Percentiles rank a stretch among this genome's conserved stretches.
Evolutionary conservation across 148 eudicot genomes (phyloP).

Genomic region (Chenopodium suecicum): DNA sequence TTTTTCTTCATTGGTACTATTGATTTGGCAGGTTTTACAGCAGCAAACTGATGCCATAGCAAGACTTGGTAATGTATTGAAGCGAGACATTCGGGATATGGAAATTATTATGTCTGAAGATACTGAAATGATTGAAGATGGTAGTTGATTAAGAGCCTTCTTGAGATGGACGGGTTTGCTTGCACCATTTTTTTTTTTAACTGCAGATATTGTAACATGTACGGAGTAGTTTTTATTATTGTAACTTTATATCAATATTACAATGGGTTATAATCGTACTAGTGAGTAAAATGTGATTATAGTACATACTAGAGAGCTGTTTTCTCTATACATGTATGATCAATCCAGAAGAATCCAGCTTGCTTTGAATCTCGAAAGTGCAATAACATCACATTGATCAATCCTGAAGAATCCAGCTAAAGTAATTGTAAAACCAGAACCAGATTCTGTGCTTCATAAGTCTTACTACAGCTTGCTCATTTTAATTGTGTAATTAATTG

Average conservation of each 20-base stretch:
- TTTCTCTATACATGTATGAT: too few species aligned
- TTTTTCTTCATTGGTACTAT: background rate
- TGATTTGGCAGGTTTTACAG: slow-evolving; percentile 64
- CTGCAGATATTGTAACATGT: slow-evolving; percentile 9
- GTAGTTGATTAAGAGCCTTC: slow-evolving; percentile 16
- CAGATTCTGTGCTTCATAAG: too few species aligned
- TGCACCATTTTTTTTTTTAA: background rate
- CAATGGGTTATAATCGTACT: background rate
- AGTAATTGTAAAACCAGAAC: too few species aligned
- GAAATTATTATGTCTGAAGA: slow-evolving; percentile 97
- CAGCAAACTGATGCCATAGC: slow-evolving; percentile 91
- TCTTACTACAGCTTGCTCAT: too few species aligned
- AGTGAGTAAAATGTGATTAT: too few species aligned
- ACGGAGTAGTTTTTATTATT: background rate
- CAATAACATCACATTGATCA: too few species aligned
- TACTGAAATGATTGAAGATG: slow-evolving; percentile 54
- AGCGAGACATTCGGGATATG: slow-evolving; percentile 78
- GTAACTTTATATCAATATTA: background rate
- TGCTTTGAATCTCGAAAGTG: too few species aligned
- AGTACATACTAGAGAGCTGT: too few species aligned
- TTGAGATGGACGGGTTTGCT: background rate
- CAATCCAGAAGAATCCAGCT: too few species aligned
- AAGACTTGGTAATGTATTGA: slow-evolving; percentile 83
- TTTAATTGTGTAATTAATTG: too few species aligned
- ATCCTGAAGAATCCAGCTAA: too few species aligned